These are phyloP conservation scores for Alternaria sp. DNA, from an alignment of 2,329 filamentous ascomycete species.

Conservation along the genomic window DNA sequence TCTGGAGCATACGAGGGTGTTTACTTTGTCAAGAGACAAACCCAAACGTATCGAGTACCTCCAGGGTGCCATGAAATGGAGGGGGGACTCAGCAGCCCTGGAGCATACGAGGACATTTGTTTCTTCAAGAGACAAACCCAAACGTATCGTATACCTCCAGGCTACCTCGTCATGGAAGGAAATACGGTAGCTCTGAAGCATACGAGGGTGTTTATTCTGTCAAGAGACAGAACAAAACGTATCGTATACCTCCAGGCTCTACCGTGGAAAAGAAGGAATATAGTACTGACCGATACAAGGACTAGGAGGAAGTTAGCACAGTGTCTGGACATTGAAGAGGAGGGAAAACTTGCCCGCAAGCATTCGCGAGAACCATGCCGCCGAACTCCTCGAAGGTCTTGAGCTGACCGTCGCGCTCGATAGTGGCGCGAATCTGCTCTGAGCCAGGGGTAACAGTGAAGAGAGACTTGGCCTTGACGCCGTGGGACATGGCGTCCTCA, in stretches of 20 bases:
- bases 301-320: no score
- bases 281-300: no score
- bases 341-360: conserved; percentile 59
- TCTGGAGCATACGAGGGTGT: background rate
- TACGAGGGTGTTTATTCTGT: no score
- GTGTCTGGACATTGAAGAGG: no score
- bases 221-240: no score
- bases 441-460: conserved; percentile 97
- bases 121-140: background rate
- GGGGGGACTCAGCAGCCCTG: background rate
- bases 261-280: no score
- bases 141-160: background rate
- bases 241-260: no score
- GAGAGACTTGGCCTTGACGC: conserved; percentile 88
- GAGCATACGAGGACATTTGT: background rate
- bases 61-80: background rate
- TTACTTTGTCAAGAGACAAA: background rate
- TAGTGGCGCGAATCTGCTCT: conserved; percentile 92
- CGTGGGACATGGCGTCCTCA: conserved; percentile 87
- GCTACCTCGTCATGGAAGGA: no score
- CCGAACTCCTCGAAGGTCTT: conserved; percentile 96
- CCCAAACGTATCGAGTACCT: background rate
- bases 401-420: conserved; percentile 84
- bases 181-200: no score
- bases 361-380: conserved; percentile 92